Base-by-base conservation (phyloP, 1,284 basidiomycete species). In the Vanrija humicola region DNA sequence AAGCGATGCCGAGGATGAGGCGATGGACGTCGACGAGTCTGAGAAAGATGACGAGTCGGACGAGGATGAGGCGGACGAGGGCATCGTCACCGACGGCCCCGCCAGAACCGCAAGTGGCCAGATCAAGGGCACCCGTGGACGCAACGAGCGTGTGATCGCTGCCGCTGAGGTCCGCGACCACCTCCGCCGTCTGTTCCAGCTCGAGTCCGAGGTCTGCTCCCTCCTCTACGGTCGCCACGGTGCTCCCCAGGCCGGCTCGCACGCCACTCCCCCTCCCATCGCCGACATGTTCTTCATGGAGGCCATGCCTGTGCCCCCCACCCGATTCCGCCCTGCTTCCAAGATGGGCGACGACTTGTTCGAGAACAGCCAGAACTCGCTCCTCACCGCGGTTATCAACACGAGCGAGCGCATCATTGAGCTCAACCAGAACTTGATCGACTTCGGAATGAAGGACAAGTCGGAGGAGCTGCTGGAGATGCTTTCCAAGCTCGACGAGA, bases 251-350 rank as follows among this genome's bases (percentile, higher is more conserved):
- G 48, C 58, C 14, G 46, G 45, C 18, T 50, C 59, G 6, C 54
- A 61, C 40, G 53, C 63, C n/a, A 51, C 61, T 14, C 81, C 82
- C 15, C 68, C 76, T 18, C 59, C 59, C 77, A 82, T 67, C 12
- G 88, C 89, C 25, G 89, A 86, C 43, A 92, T 97, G 83, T 98
- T 98, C 78, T 99, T 99, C 81, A 81, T 98, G 80, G 90, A 95
- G 39, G 92, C 90, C 52, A 74, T 99, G 29, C 85, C 91, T 28
- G 89, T 98, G 38, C 84, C 94, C 21, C 96, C 96, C 21, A 96
- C 92, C 8, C 88, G 95, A 43, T 99, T 98, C 81, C 86, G 96
- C 44, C 96, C 96, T 1, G 89, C 96, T 3, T 85, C 90, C 15
- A 88, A 87, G 69, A 86, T 98, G 87, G 90, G 87, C 51, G 96